A percentile compares a stretch with the other conserved stretches of the same genome.
Evolutionary conservation across 2,329 filamentous ascomycete genomes (phyloP).

Genomic region (Aureobasidium sp.): DNA sequence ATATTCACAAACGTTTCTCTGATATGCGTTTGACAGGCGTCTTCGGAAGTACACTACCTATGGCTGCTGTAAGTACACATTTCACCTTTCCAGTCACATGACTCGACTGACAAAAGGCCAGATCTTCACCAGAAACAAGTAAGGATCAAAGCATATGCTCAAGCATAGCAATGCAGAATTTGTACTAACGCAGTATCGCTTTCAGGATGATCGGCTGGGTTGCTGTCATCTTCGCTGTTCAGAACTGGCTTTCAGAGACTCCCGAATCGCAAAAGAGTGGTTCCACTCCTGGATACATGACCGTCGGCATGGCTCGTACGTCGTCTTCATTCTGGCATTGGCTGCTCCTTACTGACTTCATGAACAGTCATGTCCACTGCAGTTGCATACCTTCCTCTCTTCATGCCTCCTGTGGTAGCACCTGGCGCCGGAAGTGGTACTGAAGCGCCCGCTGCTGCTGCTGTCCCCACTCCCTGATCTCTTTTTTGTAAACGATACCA

Average conservation of each 20-base stretch:
- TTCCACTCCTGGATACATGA: conserved; percentile 65
- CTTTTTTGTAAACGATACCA: conserved; percentile 1
- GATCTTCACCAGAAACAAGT: conserved; percentile 91
- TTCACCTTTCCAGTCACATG: conserved; percentile 16
- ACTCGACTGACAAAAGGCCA: conserved; percentile 30
- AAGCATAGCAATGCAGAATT: not conserved
- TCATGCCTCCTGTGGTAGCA: conserved; percentile 49
- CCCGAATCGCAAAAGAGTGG: conserved; percentile 57
- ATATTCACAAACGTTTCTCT: conserved; percentile 19
- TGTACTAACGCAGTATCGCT: not conserved
- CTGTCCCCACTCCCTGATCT: not conserved
- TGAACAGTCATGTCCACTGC: conserved; percentile 36
- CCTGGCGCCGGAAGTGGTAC: conserved; percentile 17
- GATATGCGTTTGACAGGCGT: conserved; percentile 39
- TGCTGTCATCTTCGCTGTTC: conserved; percentile 64
- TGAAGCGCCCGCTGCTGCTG: conserved; percentile 17
- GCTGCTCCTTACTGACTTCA: conserved; percentile 5
- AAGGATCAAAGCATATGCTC: conserved; percentile 24
- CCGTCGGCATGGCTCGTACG: conserved; percentile 71
- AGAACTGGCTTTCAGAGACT: conserved; percentile 72
- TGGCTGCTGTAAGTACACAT: conserved; percentile 61
- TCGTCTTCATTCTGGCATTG: conserved; percentile 20
- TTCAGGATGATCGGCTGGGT: conserved; percentile 61
- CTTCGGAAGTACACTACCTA: conserved; percentile 74
- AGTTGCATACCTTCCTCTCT: conserved; percentile 56